Conservation (phyloP, 169 alveolate genomes). For the Plasmodium fragile region DNA sequence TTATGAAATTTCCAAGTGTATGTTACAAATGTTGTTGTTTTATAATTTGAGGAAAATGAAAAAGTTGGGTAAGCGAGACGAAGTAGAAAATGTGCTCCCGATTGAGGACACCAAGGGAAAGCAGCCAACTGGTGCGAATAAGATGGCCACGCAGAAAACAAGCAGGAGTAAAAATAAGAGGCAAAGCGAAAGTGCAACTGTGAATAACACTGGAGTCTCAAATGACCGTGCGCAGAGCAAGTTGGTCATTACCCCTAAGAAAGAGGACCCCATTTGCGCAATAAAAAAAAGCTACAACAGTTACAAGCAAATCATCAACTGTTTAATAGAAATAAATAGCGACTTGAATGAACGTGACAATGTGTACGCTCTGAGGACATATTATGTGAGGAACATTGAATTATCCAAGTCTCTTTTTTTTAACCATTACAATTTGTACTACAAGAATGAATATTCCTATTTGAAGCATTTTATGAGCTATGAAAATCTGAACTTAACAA, state of each 20-base stretch:
- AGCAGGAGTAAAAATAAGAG: not conserved
- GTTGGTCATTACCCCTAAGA: not conserved
- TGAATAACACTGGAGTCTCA: not conserved
- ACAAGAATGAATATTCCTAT: slow-evolving; percentile 37
- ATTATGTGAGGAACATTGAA: slow-evolving; percentile 16
- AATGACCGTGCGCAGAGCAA: not conserved
- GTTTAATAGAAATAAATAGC: slow-evolving; percentile 37
- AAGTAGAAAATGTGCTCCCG: not conserved
- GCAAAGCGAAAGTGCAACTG: not conserved
- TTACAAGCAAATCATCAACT: slow-evolving; percentile 38
- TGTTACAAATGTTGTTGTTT: slow-evolving; percentile 20
- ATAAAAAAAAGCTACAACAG: not conserved
- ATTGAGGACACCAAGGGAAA: not conserved
- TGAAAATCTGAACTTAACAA: slow-evolving; percentile 36
- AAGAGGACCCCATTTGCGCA: not conserved
- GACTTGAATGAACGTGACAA: slow-evolving; percentile 40
- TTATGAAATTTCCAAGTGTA: slow-evolving; percentile 36
- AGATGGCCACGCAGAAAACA: not conserved
- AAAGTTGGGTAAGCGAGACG: not conserved
- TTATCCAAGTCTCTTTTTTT: slow-evolving; percentile 24
- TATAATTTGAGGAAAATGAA: slow-evolving; percentile 16
- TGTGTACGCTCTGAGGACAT: slow-evolving; percentile 40
- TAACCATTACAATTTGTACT: slow-evolving; percentile 36
- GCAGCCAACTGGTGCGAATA: not conserved
- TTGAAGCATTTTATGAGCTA: slow-evolving; percentile 21